Base-by-base conservation (phyloP, 805 yeast genomes). In the Pichia manshurica region DNA sequence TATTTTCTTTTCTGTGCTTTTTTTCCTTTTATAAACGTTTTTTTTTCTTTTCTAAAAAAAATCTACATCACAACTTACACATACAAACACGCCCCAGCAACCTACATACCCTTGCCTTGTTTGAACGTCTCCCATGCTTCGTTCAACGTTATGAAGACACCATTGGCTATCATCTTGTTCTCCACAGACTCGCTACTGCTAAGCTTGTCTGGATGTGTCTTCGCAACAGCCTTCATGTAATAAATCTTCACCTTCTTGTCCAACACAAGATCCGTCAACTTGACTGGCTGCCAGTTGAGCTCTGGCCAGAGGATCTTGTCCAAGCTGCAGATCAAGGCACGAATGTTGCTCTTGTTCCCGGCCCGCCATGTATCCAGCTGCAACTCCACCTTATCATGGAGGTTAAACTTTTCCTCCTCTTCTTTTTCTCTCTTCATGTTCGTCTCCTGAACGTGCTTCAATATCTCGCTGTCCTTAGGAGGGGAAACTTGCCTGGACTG, bases 61-160 rank as follows among this genome's bases (percentile, higher is more conserved):
- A n/a, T n/a, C n/a, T n/a, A n/a, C n/a, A n/a, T n/a, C n/a, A n/a
- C n/a, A n/a, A n/a, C n/a, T n/a, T n/a, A n/a, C n/a, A n/a, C n/a
- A n/a, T n/a, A n/a, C n/a, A n/a, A n/a, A n/a, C n/a, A n/a, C n/a
- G n/a, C n/a, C n/a, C 29, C 10, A 25, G 29, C 29, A 7, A 25
- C 10, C 29, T 25, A 44, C 34, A 38, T 20, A 16, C 41, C 43
- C 31, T 43, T 38, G 25, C 32, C 25, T 16, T 19, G 9, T 58
- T 83, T 85, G 63, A 88, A 89, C 19, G 64, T 67, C 55, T 87
- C 97, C 98, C 99, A 93, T 2, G 97, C 89, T 55, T 80, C 77
- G 64, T 89, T 91, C 52, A 93, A 69, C 0, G 81, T 73, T 35
- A 89, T 84, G 61, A 93, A 93, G 0, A 91, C 91, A 21, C 80